phyloP scores from a whole-genome alignment of 441 rosid genomes.

The Populus trichocarpa region DNA sequence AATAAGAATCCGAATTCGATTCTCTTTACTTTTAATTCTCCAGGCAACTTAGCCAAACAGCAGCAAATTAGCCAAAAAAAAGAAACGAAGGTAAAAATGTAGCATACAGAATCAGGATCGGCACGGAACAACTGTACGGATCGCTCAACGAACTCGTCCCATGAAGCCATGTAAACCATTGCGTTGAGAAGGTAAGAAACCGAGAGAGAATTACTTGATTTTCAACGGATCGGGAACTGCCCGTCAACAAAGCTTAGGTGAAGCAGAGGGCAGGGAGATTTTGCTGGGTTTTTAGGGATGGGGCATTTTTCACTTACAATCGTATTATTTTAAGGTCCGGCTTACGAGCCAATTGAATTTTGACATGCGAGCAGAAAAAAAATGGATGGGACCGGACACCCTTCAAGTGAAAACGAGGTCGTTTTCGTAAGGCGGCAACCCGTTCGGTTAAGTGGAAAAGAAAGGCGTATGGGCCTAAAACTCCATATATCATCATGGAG shows the following conservation, averaged over 20 bases:
- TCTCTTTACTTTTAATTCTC: neutral
- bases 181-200: neutral
- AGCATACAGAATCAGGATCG: conserved; percentile 83
- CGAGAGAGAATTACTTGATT: neutral
- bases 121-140: conserved; percentile 80
- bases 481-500: conserved; percentile 9
- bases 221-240: neutral
- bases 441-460: no score
- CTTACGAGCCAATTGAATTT: neutral
- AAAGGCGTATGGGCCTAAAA: conserved; percentile 25
- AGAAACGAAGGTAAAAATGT: neutral
- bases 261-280: neutral
- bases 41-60: conserved; percentile 22
- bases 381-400: neutral
- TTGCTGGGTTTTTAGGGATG: neutral
- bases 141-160: conserved; percentile 97
- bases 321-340: neutral
- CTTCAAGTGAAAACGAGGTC: neutral
- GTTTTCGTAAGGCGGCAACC: no score
- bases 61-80: neutral
- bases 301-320: neutral
- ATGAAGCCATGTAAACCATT: conserved; percentile 75
- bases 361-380: neutral
- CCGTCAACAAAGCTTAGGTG: neutral
- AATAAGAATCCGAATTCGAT: no score